A percentile compares a stretch with the other conserved stretches of the same genome.
Evolutionary conservation across 2,329 filamentous ascomycete species (phyloP).

Genomic region (Nemania serpens): DNA sequence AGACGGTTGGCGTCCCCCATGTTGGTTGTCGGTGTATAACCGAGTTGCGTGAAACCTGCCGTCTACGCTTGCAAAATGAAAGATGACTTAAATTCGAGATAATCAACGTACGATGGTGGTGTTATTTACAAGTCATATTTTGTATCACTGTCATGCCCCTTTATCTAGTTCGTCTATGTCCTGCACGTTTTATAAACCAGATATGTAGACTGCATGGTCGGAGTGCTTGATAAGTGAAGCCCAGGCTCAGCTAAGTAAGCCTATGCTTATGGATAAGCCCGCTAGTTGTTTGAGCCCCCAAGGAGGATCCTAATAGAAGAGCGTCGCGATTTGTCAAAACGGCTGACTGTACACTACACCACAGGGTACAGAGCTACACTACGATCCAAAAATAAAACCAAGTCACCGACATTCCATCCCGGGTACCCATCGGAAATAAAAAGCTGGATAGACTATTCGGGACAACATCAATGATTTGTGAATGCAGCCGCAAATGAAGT

Average conservation of each 20-base stretch:
- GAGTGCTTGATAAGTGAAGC: conserved; percentile 22
- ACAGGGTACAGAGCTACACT: not conserved
- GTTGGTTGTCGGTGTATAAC: conserved; percentile 9
- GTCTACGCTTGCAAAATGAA: conserved; percentile 6
- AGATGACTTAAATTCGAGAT: conserved; percentile 10
- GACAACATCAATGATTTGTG: no score
- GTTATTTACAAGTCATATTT: conserved; percentile 21
- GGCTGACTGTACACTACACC: conserved; percentile 22
- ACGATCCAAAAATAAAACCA: conserved; percentile 20
- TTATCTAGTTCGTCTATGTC: conserved; percentile 6
- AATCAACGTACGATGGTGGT: conserved; percentile 27
- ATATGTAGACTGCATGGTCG: conserved; percentile 15
- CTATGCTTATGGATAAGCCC: conserved; percentile 10
- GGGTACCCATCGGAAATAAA: no score
- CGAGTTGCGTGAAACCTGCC: not conserved
- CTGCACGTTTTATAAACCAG: conserved; percentile 8
- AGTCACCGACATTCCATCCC: not conserved
- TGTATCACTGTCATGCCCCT: not conserved
- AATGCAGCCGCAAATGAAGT: no score
- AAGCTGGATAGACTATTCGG: no score
- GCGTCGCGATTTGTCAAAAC: conserved; percentile 22
- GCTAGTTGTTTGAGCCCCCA: conserved; percentile 22
- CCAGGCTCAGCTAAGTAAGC: conserved; percentile 21
- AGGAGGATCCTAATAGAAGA: conserved; percentile 19
- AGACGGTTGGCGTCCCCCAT: conserved; percentile 25